A percentile compares a stretch with the other conserved stretches of the same genome.
These are phyloP conservation scores for Yarrowia osloensis DNA, from an alignment of 805 yeast genomes.

Conservation along the genomic window DNA sequence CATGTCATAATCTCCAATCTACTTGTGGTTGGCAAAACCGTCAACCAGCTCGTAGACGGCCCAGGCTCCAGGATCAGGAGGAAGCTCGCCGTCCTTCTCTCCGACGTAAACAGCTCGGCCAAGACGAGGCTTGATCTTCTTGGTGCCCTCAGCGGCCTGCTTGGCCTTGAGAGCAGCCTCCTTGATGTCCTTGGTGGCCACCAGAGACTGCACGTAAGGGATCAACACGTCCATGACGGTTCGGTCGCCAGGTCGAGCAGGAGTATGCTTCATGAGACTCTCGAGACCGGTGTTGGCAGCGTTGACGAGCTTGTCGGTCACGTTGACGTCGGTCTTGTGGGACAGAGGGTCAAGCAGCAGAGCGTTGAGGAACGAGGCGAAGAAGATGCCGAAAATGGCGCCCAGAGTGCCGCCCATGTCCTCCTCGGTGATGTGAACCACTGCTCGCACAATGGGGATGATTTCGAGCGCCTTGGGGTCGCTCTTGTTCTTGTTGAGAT, in stretches of 20 bases:
- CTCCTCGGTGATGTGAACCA: constrained; percentile 76
- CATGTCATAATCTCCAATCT: no score
- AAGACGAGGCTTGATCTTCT: constrained; percentile 73
- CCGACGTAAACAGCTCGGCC: constrained; percentile 92
- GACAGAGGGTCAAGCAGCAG: constrained; percentile 2
- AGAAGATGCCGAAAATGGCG: constrained; percentile 81
- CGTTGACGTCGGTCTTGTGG: constrained; percentile 3
- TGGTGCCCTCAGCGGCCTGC: constrained; percentile 76
- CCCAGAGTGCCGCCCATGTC: constrained; percentile 98
- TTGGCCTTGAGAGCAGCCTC: constrained; percentile 69
- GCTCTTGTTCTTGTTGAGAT: constrained; percentile 47
- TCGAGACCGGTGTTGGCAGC: constrained; percentile 57
- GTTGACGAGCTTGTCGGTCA: constrained; percentile 34
- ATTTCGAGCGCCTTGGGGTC: constrained; percentile 50
- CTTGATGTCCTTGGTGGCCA: constrained; percentile 52
- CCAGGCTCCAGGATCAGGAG: constrained; percentile 42
- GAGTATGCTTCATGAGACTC: constrained; percentile 79
- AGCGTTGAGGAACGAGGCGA: constrained; percentile 69
- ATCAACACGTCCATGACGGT: constrained; percentile 86
- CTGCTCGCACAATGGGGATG: constrained; percentile 46
- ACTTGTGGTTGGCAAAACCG: constrained; percentile 43
- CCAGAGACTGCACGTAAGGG: constrained; percentile 74
- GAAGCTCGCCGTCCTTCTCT: constrained; percentile 37
- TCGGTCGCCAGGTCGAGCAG: constrained; percentile 85
- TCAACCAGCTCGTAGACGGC: constrained; percentile 67